Base-by-base conservation (phyloP, 169 alveolate species). In the Neospora caninum region DNA sequence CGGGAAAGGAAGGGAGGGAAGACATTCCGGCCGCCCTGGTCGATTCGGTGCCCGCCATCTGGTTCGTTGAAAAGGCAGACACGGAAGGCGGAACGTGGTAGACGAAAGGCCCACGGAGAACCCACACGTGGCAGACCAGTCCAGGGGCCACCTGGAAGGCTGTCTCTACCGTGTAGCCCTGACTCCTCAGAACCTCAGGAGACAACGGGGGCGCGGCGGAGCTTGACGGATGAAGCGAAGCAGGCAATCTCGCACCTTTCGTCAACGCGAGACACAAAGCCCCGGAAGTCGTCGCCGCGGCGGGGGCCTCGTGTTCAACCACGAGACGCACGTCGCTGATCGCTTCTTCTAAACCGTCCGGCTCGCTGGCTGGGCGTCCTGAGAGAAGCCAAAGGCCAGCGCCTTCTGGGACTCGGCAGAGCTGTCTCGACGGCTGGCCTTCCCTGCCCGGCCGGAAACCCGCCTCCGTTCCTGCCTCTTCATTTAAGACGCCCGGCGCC, bases 301-400 rank as follows among this genome's bases (percentile, higher is more conserved):
- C 45, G 31, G 45, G n/a, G 7, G 2, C 86, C 45, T 78, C 86
- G 22, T 78, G 39, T 78, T 78, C 86, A 36, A 78, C n/a, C 49
- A 78, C 86, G 43, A 92, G 69, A 13, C 78, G 95, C 16, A 83
- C 88, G 36, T 92, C 95, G 67, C 73, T 53, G 38, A 92, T 92
- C 0, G 89, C 82, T 39, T 64, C 93, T 45, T 92, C 93, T 25
- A 42, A 27, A 41, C 95, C 93, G 69, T 86, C 89, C 18, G 95
- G 70, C 92, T 92, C 95, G 36, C 93, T 70, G 9, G 95, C 92
- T 20, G 92, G 45, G 38, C 45, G 64, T 0, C 95, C 69, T 20
- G 67, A 83, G 36, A 83, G 36, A 41, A 83, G 89, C 69, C 67
- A 83, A 9, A 83, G 86, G n/a, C 86, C 86, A 43, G 86, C 22